Evolutionary conservation across 805 yeast species (phyloP).

Genomic region (Priceomyces carsonii): DNA sequence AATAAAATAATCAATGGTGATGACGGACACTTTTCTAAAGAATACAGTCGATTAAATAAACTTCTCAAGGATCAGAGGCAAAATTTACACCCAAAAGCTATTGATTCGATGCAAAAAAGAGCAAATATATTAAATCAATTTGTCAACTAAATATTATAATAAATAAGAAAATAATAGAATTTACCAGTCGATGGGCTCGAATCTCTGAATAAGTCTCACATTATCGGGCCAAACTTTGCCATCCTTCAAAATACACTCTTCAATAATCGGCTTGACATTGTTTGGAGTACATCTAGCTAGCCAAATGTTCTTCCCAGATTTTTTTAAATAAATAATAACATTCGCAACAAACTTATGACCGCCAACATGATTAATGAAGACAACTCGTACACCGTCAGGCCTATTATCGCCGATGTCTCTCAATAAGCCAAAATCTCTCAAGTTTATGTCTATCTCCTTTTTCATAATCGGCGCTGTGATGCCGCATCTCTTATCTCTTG

Average conservation of each 20-base stretch:
- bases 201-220: conserved; percentile 61
- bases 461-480: conserved; percentile 90
- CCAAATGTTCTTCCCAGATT: conserved; percentile 79
- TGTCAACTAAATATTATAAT: conserved; percentile 7
- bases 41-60: conserved; percentile 45
- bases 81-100: conserved; percentile 38
- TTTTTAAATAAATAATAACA: conserved; percentile 68
- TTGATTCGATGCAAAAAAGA: conserved; percentile 54
- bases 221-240: conserved; percentile 71
- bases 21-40: conserved; percentile 42
- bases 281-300: conserved; percentile 81
- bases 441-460: conserved; percentile 69
- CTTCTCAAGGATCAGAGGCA: conserved; percentile 37
- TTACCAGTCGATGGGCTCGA: conserved; percentile 54
- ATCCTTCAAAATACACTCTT: conserved; percentile 69
- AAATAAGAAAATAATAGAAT: conserved; percentile 1
- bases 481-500: conserved; percentile 93
- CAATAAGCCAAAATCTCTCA: conserved; percentile 68
- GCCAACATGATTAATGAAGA: conserved; percentile 84
- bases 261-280: conserved; percentile 71
- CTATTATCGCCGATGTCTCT: conserved; percentile 78
- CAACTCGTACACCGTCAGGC: conserved; percentile 71
- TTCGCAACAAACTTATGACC: conserved; percentile 96
- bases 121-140: conserved; percentile 45
- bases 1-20: conserved; percentile 48